Conservation (phyloP, 169 alveolate genomes). For the Plasmodium fragile region DNA sequence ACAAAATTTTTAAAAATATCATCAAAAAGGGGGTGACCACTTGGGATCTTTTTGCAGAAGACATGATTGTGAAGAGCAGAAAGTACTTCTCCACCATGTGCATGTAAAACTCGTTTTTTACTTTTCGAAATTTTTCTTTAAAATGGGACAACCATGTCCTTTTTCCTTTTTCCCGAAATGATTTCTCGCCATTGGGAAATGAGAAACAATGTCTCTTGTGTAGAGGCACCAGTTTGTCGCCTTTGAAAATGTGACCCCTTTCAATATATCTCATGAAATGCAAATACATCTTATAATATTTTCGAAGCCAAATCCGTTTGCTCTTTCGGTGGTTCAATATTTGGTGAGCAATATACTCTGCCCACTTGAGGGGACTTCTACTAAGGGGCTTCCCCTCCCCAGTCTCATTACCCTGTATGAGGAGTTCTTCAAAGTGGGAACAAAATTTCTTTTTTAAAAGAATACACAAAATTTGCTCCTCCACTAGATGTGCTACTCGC, state of each 20-base stretch:
- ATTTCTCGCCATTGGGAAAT: neutral
- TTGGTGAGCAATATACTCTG: neutral
- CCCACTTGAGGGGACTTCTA: neutral
- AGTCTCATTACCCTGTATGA: neutral
- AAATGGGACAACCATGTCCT: neutral
- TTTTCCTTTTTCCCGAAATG: neutral
- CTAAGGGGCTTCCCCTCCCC: neutral
- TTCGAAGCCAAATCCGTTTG: conserved; percentile 5
- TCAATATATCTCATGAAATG: neutral
- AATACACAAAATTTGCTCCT: conserved; percentile 13
- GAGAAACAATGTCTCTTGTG: neutral
- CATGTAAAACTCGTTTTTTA: conserved; percentile 17
- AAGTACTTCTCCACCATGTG: conserved; percentile 27
- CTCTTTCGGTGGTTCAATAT: neutral
- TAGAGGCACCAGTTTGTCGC: neutral
- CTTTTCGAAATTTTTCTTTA: neutral
- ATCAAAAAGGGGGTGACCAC: conserved; percentile 1
- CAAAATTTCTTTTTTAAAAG: conserved; percentile 26
- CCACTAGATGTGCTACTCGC: neutral
- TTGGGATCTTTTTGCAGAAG: neutral
- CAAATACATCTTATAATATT: conserved; percentile 3
- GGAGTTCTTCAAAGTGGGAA: conserved; percentile 19
- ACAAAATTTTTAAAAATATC: conserved; percentile 29
- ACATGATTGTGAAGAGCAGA: conserved; percentile 4
- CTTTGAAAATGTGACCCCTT: neutral